Evolutionary conservation across 2,329 filamentous ascomycete species (phyloP).

Genomic region (Aaosphaeria arxii): DNA sequence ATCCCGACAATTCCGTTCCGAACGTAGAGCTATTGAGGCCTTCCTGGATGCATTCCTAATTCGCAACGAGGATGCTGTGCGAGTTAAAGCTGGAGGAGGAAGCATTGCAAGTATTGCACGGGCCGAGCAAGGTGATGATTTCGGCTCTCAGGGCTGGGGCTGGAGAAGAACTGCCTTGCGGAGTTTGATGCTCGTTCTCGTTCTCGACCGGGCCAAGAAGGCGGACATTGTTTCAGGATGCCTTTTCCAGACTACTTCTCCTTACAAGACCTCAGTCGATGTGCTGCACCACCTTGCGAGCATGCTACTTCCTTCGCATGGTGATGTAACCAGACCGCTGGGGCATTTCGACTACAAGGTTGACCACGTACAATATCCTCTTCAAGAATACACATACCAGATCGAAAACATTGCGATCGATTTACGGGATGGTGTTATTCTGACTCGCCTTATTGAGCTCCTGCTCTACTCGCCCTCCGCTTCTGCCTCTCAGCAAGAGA

Average conservation of each 20-base stretch:
- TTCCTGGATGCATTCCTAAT: slow-evolving; percentile 59
- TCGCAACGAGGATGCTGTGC: slow-evolving; percentile 54
- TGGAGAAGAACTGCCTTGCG: slow-evolving; percentile 57
- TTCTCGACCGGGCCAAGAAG: slow-evolving; percentile 56
- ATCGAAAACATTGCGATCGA: slow-evolving; percentile 62
- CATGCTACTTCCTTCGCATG: slow-evolving; percentile 57
- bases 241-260: slow-evolving; percentile 53
- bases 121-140: slow-evolving; percentile 34
- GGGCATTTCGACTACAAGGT: slow-evolving; percentile 58
- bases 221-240: slow-evolving; percentile 36
- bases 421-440: slow-evolving; percentile 58
- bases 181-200: slow-evolving; percentile 58
- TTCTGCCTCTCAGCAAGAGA: slow-evolving; percentile 25
- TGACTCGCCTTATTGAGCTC: slow-evolving; percentile 60
- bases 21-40: slow-evolving; percentile 45
- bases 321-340: slow-evolving; percentile 55
- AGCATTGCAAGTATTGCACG: slow-evolving; percentile 39
- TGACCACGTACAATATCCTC: slow-evolving; percentile 51
- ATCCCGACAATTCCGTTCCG: slow-evolving; percentile 30
- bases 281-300: slow-evolving; percentile 52
- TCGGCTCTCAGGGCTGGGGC: slow-evolving; percentile 44
- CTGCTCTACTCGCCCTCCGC: slow-evolving; percentile 47
- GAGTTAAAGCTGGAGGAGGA: slow-evolving; percentile 34
- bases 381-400: slow-evolving; percentile 58
- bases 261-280: slow-evolving; percentile 55